Evolutionary conservation across 805 yeast species (phyloP).

Genomic region (Metschnikowia vanudenii): DNA sequence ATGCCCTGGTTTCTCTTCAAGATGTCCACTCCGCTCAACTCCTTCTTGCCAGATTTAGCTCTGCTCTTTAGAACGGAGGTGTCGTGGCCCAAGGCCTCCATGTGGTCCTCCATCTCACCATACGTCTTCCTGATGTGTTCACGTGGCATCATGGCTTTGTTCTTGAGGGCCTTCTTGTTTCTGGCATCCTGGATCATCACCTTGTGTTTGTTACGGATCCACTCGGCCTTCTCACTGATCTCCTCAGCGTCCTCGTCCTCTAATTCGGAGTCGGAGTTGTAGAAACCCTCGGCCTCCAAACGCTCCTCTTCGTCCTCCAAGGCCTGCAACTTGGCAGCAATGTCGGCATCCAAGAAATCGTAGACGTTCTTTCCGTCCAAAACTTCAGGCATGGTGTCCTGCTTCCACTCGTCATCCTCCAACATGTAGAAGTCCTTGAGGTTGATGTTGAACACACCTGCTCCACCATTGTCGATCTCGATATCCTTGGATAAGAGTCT

Average conservation of each 20-base stretch:
- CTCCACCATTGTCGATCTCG: conserved; percentile 96
- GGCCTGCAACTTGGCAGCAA: conserved; percentile 88
- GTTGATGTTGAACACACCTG: conserved; percentile 95
- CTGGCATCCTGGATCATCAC: conserved; percentile 87
- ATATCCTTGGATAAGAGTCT: conserved; percentile 80
- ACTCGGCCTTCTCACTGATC: conserved; percentile 79
- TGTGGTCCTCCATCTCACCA: conserved; percentile 80
- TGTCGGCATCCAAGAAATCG: conserved; percentile 96
- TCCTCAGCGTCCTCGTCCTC: conserved; percentile 50
- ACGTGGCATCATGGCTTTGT: conserved; percentile 85
- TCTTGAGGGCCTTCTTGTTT: conserved; percentile 80
- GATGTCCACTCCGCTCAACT: conserved; percentile 74
- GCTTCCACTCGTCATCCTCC: conserved; percentile 97
- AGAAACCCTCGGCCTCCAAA: conserved; percentile 91
- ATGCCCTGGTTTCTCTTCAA: conserved; percentile 55
- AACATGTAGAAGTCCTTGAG: conserved; percentile 87
- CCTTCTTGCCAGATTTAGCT: conserved; percentile 36
- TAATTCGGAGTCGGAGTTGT: conserved; percentile 76
- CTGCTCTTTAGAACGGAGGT: conserved; percentile 51
- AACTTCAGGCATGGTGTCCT: conserved; percentile 95
- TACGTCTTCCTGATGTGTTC: conserved; percentile 78
- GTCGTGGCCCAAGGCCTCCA: conserved; percentile 89
- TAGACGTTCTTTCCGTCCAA: conserved; percentile 95
- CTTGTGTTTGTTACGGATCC: conserved; percentile 96
- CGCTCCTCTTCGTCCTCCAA: conserved; percentile 96